Base-by-base conservation (phyloP, 257 asterid genomes). In the Coffea eugenioides region DNA sequence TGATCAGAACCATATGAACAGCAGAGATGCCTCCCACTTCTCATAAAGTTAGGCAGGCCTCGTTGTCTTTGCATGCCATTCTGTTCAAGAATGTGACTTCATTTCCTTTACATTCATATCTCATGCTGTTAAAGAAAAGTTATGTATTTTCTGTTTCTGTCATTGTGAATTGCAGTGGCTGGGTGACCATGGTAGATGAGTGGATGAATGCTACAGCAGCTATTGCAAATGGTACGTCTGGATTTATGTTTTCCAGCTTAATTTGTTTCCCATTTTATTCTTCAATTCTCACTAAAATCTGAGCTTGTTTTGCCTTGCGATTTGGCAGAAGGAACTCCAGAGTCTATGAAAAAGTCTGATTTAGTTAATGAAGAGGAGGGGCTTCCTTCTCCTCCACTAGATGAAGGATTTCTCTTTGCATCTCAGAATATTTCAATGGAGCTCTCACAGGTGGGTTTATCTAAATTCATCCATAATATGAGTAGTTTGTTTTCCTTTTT, bases 301-400 rank as follows among this genome's bases (percentile, higher is more conserved):
- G 8, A 72, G 23, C 20, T 5, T 18, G 18, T 46, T 59, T 64
- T 71, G 70, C 52, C 10, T 71, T 36, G 45, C 69, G 23, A 69
- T 81, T 70, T 84, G 51, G 61, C 87, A 76, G 97, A 86, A 82
- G 87, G 87, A 71, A 90, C 90, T 49, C 85, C 97, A 3, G 95
- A 93, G 76, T 91, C 97, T 45, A 88, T 81, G 74, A 92, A 93
- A 87, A 87, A 90, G 11, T 88, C 96, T 46, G 85, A 75, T 67
- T 81, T 82, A 48, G 84, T 87, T 75, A 90, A 92, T 67, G 86
- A 92, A 61, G 99, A 95, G 78, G 98, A 88, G 81, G 99, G 99
- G 23, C 91, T 95, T 14, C 99, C 99, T 64, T 95, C 98, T 84
- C 99, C 99, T 18, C 99, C 99, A 25, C 84, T 95, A n/a, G 99